Base-by-base conservation (phyloP, 2,329 filamentous ascomycete genomes). In the Colletotrichum sp. region DNA sequence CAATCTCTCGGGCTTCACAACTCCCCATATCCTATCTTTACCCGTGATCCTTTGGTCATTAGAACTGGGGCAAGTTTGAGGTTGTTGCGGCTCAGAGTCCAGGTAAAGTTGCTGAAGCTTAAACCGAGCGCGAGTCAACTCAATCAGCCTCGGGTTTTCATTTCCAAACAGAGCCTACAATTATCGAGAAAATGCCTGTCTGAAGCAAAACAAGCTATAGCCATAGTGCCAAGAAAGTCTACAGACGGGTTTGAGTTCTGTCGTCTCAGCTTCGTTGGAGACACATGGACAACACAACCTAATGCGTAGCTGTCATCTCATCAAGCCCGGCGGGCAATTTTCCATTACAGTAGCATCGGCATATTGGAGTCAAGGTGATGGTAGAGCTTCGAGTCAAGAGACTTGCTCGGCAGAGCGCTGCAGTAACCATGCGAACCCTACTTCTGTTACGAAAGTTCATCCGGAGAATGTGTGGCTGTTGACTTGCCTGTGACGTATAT, bases 41-140 rank as follows among this genome's bases (percentile, higher is more conserved):
- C 44, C n/a, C 3, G 6, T 10, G 10, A 3, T 4, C 0, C n/a
- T 52, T 52, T 52, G 10, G 0, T 7, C 12, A 4, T 21, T 7
- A 21, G n/a, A 21, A 52, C 3, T 4, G n/a, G 44, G 10, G 6
- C 6, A 13, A 4, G 10, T 8, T 21, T 49, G 18, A n/a, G 5
- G 10, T 52, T 13, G n/a, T 13, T 52, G n/a, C 9, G n/a, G n/a
- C 44, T 8, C 10, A 52, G n/a, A 52, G 10, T 21, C 10, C n/a
- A 21, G 44, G 6, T 21, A 21, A 5, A 21, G 44, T 52, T 52
- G 44, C n/a, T 52, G 44, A 52, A 52, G 44, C 10, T 6, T 13
- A 13, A 13, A 21, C n/a, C n/a, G n/a, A 21, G n/a, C 44, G 3
- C 44, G 44, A 52, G 44, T 52, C 44, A 52, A 52, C 44, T 52